A percentile compares a stretch with the other conserved stretches of the same genome.
These are phyloP conservation scores for Bretziella fagacearum DNA, from an alignment of 2,329 filamentous ascomycete species.

Conservation along the genomic window DNA sequence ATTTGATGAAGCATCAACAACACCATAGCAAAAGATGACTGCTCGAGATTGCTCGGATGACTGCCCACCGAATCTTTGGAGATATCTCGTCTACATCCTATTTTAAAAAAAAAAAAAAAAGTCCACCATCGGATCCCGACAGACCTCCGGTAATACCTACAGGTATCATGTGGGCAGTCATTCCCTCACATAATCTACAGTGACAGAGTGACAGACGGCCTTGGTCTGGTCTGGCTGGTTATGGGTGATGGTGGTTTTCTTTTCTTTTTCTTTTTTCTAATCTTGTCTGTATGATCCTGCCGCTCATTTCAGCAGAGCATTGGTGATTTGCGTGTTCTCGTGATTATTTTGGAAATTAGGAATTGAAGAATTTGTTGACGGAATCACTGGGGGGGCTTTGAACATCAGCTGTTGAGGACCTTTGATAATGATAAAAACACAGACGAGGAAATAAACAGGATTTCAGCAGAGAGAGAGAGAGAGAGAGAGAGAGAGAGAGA, in stretches of 20 bases:
- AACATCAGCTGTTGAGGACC: background rate
- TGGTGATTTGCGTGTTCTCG: background rate
- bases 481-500: too few species aligned
- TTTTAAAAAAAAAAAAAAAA: background rate
- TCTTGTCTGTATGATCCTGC: background rate
- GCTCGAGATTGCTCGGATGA: background rate
- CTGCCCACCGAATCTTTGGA: background rate
- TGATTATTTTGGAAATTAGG: background rate
- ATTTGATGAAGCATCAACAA: too few species aligned
- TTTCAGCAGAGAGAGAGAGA: too few species aligned
- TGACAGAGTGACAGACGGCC: background rate
- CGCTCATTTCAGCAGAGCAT: background rate
- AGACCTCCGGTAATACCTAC: background rate
- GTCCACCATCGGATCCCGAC: background rate
- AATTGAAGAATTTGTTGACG: background rate
- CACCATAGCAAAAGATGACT: too few species aligned
- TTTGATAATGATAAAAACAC: too few species aligned
- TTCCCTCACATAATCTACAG: background rate
- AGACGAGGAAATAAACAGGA: too few species aligned
- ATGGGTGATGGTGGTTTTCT: background rate
- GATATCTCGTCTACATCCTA: background rate
- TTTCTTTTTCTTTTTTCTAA: background rate
- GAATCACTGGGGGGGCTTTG: background rate
- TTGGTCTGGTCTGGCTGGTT: background rate
- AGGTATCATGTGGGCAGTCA: background rate